These are phyloP conservation scores for Apophysomyces trapeziformis DNA, from an alignment of 371 early-diverging fungal genomes.

Conservation along the genomic window DNA sequence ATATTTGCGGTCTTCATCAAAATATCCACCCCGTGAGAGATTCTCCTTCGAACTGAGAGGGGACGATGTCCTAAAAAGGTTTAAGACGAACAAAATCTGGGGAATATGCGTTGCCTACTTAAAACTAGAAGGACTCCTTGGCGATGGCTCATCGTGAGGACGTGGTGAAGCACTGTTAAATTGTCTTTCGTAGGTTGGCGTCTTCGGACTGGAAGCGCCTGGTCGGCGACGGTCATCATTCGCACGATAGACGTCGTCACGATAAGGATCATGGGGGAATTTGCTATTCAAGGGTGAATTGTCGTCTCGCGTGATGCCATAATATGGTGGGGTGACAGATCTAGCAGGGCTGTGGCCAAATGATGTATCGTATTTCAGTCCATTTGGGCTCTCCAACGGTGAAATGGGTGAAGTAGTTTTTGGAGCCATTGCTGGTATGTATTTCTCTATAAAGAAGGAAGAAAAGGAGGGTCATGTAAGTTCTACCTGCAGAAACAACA, in stretches of 20 bases:
- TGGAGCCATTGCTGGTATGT: not conserved
- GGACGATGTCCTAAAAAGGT: not conserved
- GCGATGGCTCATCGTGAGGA: not conserved
- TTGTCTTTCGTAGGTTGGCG: constrained; percentile 16
- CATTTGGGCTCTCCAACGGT: constrained; percentile 4
- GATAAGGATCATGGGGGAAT: constrained; percentile 2
- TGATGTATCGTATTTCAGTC: not conserved
- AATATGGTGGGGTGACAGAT: constrained; percentile 3
- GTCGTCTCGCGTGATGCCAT: constrained; percentile 1
- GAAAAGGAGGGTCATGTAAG: not conserved
- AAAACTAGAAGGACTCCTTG: constrained; percentile 2
- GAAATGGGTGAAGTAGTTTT: constrained; percentile 1
- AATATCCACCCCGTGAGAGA: constrained; percentile 6
- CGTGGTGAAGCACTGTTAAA: not conserved
- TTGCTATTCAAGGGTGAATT: constrained; percentile 5
- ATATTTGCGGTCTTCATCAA: constrained; percentile 1
- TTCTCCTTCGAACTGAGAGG: constrained; percentile 9
- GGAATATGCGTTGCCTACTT: not conserved
- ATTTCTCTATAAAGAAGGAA: not conserved
- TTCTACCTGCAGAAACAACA: not conserved
- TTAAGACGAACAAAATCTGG: not conserved
- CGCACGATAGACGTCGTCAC: constrained; percentile 1
- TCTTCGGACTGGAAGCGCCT: constrained; percentile 18
- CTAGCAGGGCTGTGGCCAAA: constrained; percentile 3
- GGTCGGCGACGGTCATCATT: constrained; percentile 3